Conservation (phyloP, 768 basidiomycete species). For the Tricholoma sp. region DNA sequence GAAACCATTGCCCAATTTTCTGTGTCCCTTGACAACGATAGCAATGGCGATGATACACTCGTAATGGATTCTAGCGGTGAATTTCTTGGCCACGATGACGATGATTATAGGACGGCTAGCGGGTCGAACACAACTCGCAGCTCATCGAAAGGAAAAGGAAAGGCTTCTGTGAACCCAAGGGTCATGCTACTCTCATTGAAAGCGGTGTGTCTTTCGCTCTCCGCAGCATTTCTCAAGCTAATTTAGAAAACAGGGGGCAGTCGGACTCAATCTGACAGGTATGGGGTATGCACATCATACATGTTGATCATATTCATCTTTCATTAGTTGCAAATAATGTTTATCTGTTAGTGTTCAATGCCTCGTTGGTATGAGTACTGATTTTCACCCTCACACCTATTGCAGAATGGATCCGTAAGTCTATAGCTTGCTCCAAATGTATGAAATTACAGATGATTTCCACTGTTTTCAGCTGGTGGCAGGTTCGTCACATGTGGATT, state of each 20-base stretch:
- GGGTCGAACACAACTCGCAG: conserved; percentile 18
- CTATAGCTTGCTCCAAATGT: not conserved
- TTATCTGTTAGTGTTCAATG: conserved; percentile 43
- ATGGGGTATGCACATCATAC: conserved; percentile 1
- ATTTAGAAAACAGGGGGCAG: conserved; percentile 48
- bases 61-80: conserved; percentile 26
- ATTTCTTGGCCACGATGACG: conserved; percentile 27
- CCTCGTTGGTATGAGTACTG: not conserved
- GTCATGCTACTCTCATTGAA: conserved; percentile 89
- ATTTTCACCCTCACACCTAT: conserved; percentile 6
- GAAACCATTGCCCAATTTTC: conserved; percentile 73
- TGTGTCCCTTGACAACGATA: conserved; percentile 46
- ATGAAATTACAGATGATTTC: not conserved
- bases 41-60: conserved; percentile 23
- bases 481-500: conserved; percentile 29
- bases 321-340: conserved; percentile 74
- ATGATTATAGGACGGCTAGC: conserved; percentile 10
- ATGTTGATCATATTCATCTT: not conserved
- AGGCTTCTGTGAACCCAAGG: conserved; percentile 45
- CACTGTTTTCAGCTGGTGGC: conserved; percentile 64
- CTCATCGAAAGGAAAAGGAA: conserved; percentile 33
- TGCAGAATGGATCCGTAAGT: conserved; percentile 80
- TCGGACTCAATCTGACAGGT: conserved; percentile 80
- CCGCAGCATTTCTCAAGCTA: not conserved
- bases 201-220: conserved; percentile 33